These are phyloP conservation scores for Boletus pseudo-olivaceus DNA, from an alignment of 768 basidiomycete genomes.

Conservation along the genomic window DNA sequence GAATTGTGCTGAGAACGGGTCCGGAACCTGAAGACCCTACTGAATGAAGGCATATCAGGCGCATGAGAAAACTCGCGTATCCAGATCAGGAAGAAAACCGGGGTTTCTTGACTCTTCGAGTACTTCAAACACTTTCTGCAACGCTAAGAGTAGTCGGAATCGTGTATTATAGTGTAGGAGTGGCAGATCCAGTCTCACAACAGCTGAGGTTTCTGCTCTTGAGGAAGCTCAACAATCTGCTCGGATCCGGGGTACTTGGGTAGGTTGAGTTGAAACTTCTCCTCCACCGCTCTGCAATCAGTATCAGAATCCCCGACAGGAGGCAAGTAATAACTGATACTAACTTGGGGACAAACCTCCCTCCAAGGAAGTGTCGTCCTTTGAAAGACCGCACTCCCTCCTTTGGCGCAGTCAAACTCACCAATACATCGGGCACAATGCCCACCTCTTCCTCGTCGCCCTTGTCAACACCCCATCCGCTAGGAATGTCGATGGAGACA, in stretches of 20 bases:
- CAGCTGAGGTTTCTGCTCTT: not conserved
- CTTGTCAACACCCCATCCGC: slow-evolving; percentile 91
- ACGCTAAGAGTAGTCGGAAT: not conserved
- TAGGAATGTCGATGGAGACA: slow-evolving; percentile 93
- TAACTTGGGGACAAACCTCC: slow-evolving; percentile 87
- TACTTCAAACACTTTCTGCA: not conserved
- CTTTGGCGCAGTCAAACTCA: slow-evolving; percentile 95
- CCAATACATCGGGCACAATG: slow-evolving; percentile 73
- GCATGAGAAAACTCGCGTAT: not conserved
- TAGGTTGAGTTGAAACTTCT: slow-evolving; percentile 75
- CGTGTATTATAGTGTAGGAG: not conserved
- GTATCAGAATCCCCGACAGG: not conserved
- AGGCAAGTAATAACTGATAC: slow-evolving; percentile 17
- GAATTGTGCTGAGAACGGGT: not conserved
- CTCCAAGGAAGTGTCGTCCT: slow-evolving; percentile 90
- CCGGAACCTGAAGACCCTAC: too few relatives aligned
- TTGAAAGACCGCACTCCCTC: slow-evolving; percentile 72
- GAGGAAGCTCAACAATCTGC: slow-evolving; percentile 79
- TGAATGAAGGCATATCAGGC: not conserved
- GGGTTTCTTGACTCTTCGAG: not conserved
- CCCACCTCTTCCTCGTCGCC: slow-evolving; percentile 54
- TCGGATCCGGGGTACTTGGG: slow-evolving; percentile 75
- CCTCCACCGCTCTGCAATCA: slow-evolving; percentile 55
- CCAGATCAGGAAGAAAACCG: not conserved
- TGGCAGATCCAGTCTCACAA: slow-evolving; percentile 1